Evolutionary conservation across 1,284 basidiomycete species (phyloP).

Genomic region (Somion occarium): DNA sequence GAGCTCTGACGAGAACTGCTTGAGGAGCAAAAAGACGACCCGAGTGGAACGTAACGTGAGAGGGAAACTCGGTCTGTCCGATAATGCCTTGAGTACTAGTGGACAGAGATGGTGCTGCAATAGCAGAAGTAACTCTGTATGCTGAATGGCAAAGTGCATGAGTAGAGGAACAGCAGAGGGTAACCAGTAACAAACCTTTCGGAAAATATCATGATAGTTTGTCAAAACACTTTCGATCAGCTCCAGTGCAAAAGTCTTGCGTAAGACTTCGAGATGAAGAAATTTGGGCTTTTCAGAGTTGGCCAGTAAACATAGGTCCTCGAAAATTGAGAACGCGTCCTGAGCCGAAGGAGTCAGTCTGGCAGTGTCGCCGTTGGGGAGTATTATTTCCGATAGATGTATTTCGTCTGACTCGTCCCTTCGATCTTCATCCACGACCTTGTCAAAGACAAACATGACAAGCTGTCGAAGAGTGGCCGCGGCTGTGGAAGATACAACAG

Average conservation of each 20-base stretch:
- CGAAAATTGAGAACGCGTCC: constrained; percentile 87
- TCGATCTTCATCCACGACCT: constrained; percentile 81
- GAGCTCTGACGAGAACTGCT: constrained; percentile 85
- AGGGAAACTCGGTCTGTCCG: constrained; percentile 82
- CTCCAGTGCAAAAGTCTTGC: constrained; percentile 93
- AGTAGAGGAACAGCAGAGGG: neutral
- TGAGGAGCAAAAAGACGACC: constrained; percentile 89
- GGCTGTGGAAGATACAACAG: constrained; percentile 95
- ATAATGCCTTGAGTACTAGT: constrained; percentile 80
- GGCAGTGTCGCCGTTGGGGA: constrained; percentile 62
- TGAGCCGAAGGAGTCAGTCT: constrained; percentile 73
- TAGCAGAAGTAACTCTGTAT: constrained; percentile 79
- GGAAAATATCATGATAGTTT: constrained; percentile 88
- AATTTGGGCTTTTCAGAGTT: constrained; percentile 83
- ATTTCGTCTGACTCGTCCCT: constrained; percentile 31
- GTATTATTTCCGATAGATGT: constrained; percentile 38
- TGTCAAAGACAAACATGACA: constrained; percentile 98
- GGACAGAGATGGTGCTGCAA: constrained; percentile 89
- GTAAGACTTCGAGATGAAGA: constrained; percentile 79
- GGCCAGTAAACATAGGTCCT: constrained; percentile 85
- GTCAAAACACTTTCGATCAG: constrained; percentile 95
- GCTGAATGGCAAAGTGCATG: constrained; percentile 50
- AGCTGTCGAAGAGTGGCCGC: constrained; percentile 94
- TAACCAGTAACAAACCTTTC: constrained; percentile 47
- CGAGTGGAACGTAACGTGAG: constrained; percentile 88